Conservation (phyloP, 805 yeast species). For the Wickerhamomyces queroliae region DNA sequence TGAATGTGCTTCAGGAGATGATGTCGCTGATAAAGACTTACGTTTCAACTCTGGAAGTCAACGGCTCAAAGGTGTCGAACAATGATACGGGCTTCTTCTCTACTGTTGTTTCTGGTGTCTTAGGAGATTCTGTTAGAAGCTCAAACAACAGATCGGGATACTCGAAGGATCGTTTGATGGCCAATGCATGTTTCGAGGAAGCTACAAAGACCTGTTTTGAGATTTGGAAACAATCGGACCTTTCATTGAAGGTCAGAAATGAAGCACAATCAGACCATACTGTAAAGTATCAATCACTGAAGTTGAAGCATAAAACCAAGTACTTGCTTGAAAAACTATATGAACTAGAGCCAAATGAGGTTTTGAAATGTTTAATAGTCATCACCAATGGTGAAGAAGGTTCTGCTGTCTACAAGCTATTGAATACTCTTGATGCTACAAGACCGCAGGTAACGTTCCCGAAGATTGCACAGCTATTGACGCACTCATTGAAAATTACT, state of each 20-base stretch:
- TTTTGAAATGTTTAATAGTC: constrained; percentile 57
- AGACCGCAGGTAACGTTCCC: constrained; percentile 73
- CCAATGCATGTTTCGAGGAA: constrained; percentile 49
- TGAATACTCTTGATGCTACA: constrained; percentile 83
- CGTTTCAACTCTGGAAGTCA: constrained; percentile 47
- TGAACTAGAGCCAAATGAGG: constrained; percentile 65
- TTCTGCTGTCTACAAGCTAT: constrained; percentile 44
- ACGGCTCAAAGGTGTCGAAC: constrained; percentile 23
- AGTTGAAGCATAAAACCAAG: constrained; percentile 65
- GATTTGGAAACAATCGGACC: constrained; percentile 71
- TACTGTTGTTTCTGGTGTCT: constrained; percentile 74
- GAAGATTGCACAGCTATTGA: constrained; percentile 50
- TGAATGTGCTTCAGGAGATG: constrained; percentile 62
- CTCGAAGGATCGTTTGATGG: constrained; percentile 12
- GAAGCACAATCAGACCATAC: constrained; percentile 25
- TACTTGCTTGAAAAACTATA: constrained; percentile 59
- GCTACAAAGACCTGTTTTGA: constrained; percentile 48
- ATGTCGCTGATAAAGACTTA: constrained; percentile 34
- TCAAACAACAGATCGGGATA: neutral
- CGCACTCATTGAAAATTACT: constrained; percentile 36
- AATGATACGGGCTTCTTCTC: constrained; percentile 45
- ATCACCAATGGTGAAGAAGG: constrained; percentile 20
- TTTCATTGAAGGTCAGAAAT: constrained; percentile 14
- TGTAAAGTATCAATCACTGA: constrained; percentile 41
- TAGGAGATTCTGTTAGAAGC: constrained; percentile 47